Conservation (phyloP, 495 filamentous ascomycete species). For the Lepraria neglecta region DNA sequence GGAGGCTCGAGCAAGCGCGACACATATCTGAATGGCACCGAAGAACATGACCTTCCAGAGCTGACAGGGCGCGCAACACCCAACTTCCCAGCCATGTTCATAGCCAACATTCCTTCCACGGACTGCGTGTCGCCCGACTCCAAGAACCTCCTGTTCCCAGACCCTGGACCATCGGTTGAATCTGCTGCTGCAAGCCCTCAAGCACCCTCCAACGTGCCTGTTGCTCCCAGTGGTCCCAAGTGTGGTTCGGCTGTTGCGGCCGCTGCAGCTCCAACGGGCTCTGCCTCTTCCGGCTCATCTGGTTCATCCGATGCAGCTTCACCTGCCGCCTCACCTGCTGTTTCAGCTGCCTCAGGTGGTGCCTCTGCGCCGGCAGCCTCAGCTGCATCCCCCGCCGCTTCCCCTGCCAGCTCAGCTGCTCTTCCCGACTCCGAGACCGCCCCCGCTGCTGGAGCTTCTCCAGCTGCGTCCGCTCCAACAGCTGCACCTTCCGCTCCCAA, state of each 20-base stretch:
- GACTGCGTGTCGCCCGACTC: slow-evolving; percentile 34
- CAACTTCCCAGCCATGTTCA: slow-evolving; percentile 47
- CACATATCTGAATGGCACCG: slow-evolving; percentile 7
- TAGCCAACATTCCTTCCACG: slow-evolving; percentile 47
- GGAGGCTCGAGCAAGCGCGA: slow-evolving; percentile 37
- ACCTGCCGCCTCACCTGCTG: background rate
- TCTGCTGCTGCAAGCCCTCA: slow-evolving; percentile 5
- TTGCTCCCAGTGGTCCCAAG: slow-evolving; percentile 17
- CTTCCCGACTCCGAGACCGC: background rate
- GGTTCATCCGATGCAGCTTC: slow-evolving; percentile 3
- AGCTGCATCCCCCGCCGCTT: slow-evolving; percentile 1
- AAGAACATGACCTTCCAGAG: slow-evolving; percentile 9
- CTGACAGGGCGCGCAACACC: slow-evolving; percentile 22
- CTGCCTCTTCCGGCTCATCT: background rate
- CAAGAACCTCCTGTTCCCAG: slow-evolving; percentile 23
- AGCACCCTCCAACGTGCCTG: background rate
- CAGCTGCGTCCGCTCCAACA: background rate
- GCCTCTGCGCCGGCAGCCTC: background rate
- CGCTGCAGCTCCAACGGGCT: slow-evolving; percentile 2
- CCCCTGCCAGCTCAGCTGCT: background rate
- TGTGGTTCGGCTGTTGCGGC: slow-evolving; percentile 11
- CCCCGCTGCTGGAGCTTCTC: slow-evolving; percentile 2
- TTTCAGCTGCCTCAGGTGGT: background rate
- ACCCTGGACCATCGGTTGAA: slow-evolving; percentile 24
- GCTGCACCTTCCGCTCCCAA: background rate